Evolutionary conservation across 129 eudicot genomes (phyloP).

Genomic region (Centella asiatica): DNA sequence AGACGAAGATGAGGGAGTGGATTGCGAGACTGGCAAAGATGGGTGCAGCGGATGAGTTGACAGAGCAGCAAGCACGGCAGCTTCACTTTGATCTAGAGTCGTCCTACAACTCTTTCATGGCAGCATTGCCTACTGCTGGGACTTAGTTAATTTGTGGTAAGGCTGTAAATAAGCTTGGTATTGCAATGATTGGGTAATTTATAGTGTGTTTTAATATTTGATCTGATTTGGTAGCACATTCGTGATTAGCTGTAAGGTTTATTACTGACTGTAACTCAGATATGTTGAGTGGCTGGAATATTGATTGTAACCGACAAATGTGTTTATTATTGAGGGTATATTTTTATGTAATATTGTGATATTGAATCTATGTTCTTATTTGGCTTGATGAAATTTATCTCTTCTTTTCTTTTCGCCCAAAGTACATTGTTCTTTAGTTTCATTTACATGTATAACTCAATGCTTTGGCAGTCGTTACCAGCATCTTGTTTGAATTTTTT

Average conservation of each 20-base stretch:
- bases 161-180: constrained; percentile 23
- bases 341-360: background rate
- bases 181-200: background rate
- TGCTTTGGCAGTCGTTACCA: no score
- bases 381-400: background rate
- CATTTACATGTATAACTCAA: no score
- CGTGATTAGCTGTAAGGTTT: constrained; percentile 1
- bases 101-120: constrained; percentile 89
- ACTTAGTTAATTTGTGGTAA: constrained; percentile 27
- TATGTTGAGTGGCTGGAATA: background rate
- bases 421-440: background rate
- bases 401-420: background rate
- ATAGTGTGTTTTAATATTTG: constrained; percentile 11
- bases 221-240: constrained; percentile 2
- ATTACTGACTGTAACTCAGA: background rate
- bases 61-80: constrained; percentile 90
- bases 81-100: constrained; percentile 87
- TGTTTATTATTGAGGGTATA: background rate
- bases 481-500: no score
- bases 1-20: constrained; percentile 83
- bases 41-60: constrained; percentile 86
- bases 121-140: constrained; percentile 78
- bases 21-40: constrained; percentile 59
- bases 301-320: background rate
- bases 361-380: background rate